A percentile compares a stretch with the other conserved stretches of the same genome.
These are phyloP conservation scores for Eucommia ulmoides DNA, from an alignment of 257 asterid genomes.

Conservation along the genomic window DNA sequence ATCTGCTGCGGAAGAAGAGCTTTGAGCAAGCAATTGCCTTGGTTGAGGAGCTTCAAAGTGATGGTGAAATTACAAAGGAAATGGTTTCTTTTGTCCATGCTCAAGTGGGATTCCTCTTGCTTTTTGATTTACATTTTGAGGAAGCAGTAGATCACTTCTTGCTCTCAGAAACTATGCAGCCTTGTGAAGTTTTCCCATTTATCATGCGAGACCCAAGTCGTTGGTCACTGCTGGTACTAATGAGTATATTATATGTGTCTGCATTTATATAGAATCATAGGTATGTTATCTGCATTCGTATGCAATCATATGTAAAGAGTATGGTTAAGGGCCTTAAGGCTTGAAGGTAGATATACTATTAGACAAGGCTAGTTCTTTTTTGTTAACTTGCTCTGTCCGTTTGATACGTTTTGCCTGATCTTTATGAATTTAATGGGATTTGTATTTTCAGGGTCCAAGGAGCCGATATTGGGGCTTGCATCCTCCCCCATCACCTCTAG, in stretches of 20 bases:
- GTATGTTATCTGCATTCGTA: no score
- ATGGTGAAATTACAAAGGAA: constrained; percentile 81
- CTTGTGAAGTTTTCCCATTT: constrained; percentile 95
- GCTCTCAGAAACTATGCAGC: constrained; percentile 86
- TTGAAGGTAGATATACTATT: no score
- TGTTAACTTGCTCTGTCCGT: background rate
- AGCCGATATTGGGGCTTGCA: constrained; percentile 98
- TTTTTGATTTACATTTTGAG: constrained; percentile 83
- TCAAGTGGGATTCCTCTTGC: constrained; percentile 89
- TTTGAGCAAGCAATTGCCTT: constrained; percentile 68
- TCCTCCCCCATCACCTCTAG: constrained; percentile 93
- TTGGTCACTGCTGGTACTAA: constrained; percentile 83
- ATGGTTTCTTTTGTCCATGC: constrained; percentile 75
- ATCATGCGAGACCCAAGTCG: constrained; percentile 94
- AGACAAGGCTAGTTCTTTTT: background rate
- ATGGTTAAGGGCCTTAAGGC: no score
- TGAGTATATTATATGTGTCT: no score
- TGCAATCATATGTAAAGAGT: no score
- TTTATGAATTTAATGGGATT: constrained; percentile 5
- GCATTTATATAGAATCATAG: no score
- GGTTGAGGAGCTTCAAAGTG: constrained; percentile 78
- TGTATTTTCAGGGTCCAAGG: constrained; percentile 67
- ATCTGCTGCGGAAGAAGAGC: constrained; percentile 64
- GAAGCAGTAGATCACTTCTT: constrained; percentile 92
- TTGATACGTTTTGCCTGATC: background rate